phyloP scores from a whole-genome alignment of 2,329 filamentous ascomycete species.

The Fusarium ramigenum region DNA sequence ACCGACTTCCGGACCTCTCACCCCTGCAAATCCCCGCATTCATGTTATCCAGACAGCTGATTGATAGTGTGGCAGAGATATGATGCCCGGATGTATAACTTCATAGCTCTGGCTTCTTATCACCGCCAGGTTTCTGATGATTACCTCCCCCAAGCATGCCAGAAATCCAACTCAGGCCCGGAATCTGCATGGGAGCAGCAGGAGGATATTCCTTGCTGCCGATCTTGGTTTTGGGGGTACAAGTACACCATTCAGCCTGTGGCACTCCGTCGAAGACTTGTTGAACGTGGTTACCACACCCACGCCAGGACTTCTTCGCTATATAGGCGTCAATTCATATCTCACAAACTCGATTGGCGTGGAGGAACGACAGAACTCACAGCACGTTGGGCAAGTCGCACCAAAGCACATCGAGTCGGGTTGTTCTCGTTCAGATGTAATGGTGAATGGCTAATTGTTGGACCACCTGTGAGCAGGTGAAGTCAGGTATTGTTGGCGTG shows the following conservation, averaged over 20 bases:
- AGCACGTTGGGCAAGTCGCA: constrained; percentile 54
- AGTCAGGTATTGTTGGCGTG: neutral
- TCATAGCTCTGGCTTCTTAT: constrained; percentile 37
- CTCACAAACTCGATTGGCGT: neutral
- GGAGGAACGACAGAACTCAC: constrained; percentile 42
- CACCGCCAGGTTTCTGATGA: neutral
- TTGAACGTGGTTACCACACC: constrained; percentile 59
- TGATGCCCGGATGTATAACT: neutral
- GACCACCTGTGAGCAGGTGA: too few relatives aligned
- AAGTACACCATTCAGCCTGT: constrained; percentile 59
- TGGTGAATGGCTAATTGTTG: neutral
- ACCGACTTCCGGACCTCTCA: neutral
- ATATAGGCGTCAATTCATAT: neutral
- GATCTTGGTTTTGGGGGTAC: constrained; percentile 55
- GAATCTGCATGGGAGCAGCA: constrained; percentile 51
- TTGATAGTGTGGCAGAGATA: neutral
- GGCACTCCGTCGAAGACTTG: constrained; percentile 55
- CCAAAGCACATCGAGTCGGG: constrained; percentile 52
- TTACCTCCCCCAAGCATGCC: constrained; percentile 35
- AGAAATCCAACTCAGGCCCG: constrained; percentile 52
- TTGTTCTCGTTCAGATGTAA: neutral
- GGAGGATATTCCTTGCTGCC: constrained; percentile 58
- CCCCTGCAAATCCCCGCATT: neutral
- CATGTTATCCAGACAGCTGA: neutral
- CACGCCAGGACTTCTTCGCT: constrained; percentile 61